A percentile compares a stretch with the other conserved stretches of the same genome.
Evolutionary conservation across 1,284 basidiomycete genomes (phyloP).

Genomic region (Ceratobasidium sp.): DNA sequence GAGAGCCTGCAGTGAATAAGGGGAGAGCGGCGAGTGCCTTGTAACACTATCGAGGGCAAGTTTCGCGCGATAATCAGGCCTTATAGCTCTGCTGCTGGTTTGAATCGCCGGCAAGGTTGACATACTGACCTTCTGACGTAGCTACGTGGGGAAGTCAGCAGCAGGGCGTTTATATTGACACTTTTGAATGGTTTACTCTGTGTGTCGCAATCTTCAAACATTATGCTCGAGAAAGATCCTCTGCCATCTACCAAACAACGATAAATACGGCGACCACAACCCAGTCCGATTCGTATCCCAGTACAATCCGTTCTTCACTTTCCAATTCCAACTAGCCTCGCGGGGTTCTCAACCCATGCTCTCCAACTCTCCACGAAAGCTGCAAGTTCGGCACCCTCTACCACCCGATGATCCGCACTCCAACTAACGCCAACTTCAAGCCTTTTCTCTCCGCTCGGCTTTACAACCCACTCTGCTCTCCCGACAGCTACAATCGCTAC

Average conservation of each 20-base stretch:
- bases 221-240: background rate
- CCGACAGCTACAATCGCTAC: conserved; percentile 92
- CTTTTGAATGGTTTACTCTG: background rate
- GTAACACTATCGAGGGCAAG: too few species aligned
- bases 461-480: conserved; percentile 75
- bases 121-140: too few species aligned
- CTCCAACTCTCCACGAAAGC: conserved; percentile 92
- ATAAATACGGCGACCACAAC: background rate
- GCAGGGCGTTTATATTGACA: too few species aligned
- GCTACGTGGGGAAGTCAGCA: too few species aligned
- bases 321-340: conserved; percentile 70
- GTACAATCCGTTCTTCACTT: conserved; percentile 30
- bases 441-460: conserved; percentile 55
- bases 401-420: conserved; percentile 90
- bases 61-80: too few species aligned
- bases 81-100: too few species aligned
- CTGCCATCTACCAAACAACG: background rate
- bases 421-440: conserved; percentile 81
- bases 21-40: too few species aligned
- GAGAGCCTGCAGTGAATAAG: too few species aligned
- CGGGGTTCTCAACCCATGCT: conserved; percentile 80
- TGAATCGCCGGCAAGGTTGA: too few species aligned
- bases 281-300: background rate
- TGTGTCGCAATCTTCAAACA: background rate
- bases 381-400: conserved; percentile 92